Evolutionary conservation across 768 basidiomycete species (phyloP).

Genomic region (Rickenella mellea): DNA sequence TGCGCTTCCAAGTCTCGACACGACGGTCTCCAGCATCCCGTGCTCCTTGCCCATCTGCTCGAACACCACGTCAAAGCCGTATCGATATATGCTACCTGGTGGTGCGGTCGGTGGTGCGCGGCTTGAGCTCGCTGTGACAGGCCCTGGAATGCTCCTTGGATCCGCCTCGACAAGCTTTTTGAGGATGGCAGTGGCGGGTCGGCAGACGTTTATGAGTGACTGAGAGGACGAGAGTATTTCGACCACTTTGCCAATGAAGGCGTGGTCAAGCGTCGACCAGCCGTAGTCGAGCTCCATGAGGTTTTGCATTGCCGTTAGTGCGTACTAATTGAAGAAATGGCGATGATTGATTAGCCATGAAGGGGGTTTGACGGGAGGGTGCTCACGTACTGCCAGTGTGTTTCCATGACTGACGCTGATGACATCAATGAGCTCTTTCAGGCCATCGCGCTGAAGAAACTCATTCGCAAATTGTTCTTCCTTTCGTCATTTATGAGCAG

Average conservation of each 20-base stretch:
- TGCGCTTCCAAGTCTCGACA: constrained; percentile 66
- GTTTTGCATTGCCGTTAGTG: constrained; percentile 77
- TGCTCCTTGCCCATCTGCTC: constrained; percentile 71
- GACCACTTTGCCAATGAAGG: constrained; percentile 71
- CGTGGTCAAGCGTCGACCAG: constrained; percentile 62
- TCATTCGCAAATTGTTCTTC: constrained; percentile 78
- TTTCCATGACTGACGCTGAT: constrained; percentile 68
- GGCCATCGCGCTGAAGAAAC: constrained; percentile 66
- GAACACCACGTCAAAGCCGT: constrained; percentile 78
- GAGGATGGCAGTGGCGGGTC: constrained; percentile 84
- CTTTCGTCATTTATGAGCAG: constrained; percentile 25
- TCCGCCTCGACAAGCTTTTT: constrained; percentile 87
- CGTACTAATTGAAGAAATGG: constrained; percentile 52
- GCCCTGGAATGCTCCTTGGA: constrained; percentile 55
- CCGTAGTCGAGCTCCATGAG: constrained; percentile 82
- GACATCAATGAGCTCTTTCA: constrained; percentile 59
- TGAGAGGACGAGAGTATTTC: constrained; percentile 66
- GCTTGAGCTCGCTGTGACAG: constrained; percentile 51
- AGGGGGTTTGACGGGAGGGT: constrained; percentile 1
- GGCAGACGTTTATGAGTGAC: constrained; percentile 81
- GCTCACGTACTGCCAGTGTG: constrained; percentile 60
- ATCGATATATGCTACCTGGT: constrained; percentile 69
- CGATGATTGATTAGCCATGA: constrained; percentile 1
- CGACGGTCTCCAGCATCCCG: constrained; percentile 72
- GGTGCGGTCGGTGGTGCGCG: constrained; percentile 39